Evolutionary conservation across 73 alveolate genomes (phyloP).

Genomic region (Paramecium octaurelia): DNA sequence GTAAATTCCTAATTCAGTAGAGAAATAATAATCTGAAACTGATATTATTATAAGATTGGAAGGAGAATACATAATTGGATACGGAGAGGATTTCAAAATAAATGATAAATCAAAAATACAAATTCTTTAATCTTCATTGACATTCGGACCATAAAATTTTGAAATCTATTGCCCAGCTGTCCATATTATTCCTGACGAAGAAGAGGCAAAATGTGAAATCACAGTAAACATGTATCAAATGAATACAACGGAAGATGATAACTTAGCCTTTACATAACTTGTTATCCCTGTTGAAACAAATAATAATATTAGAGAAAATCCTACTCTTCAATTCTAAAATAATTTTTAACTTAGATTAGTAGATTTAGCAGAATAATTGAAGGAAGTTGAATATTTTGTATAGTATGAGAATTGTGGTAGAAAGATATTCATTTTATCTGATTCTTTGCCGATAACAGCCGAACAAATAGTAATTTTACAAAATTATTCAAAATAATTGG

Average conservation of each 20-base stretch:
- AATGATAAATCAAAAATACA: neutral
- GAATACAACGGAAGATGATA: neutral
- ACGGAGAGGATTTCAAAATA: neutral
- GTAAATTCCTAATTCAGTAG: neutral
- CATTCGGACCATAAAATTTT: neutral
- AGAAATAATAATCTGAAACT: neutral
- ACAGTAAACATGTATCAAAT: neutral
- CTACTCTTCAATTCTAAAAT: neutral
- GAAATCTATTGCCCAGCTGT: neutral
- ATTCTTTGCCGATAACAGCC: neutral
- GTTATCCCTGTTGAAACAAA: neutral
- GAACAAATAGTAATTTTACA: neutral
- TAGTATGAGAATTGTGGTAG: neutral
- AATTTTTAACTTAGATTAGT: neutral
- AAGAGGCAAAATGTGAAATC: constrained; percentile 32
- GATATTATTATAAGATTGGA: neutral
- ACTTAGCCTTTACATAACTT: neutral
- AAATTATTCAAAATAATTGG: neutral
- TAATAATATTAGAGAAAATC: neutral
- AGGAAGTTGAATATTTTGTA: neutral
- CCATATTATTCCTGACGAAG: neutral
- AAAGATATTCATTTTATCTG: neutral
- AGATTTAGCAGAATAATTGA: constrained; percentile 8
- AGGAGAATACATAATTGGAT: neutral
- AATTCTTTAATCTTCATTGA: neutral